Conservation (phyloP, 148 eudicot species). For the Nepenthes gracilis region DNA sequence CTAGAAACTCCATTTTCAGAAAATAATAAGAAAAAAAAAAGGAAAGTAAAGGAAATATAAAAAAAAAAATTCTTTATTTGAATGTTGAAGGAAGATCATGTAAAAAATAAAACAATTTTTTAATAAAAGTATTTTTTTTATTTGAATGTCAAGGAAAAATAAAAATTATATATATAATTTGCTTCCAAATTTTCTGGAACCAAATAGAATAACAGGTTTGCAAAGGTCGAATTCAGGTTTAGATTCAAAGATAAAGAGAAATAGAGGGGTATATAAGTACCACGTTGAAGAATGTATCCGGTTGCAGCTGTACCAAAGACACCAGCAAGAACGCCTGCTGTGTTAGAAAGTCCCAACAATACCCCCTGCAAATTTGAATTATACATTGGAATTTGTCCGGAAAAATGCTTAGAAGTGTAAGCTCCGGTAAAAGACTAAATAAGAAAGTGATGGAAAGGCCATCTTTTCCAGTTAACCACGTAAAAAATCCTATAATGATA, state of each 20-base stretch:
- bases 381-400: neutral
- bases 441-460: neutral
- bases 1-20: too few relatives aligned
- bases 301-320: slow-evolving; percentile 97
- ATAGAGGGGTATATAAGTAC: slow-evolving; percentile 18
- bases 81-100: neutral
- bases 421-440: neutral
- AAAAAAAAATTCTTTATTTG: neutral
- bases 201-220: neutral
- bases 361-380: slow-evolving; percentile 46
- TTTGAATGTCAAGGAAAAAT: neutral
- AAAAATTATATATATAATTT: too few relatives aligned
- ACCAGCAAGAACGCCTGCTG: slow-evolving; percentile 96
- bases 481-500: too few relatives aligned
- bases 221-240: neutral
- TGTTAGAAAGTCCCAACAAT: slow-evolving; percentile 80
- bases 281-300: slow-evolving; percentile 82
- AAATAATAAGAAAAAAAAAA: too few relatives aligned
- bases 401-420: neutral
- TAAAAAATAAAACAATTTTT: neutral
- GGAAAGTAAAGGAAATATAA: too few relatives aligned
- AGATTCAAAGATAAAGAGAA: neutral
- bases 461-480: neutral
- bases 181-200: too few relatives aligned
- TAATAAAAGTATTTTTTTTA: too few relatives aligned